Conservation (phyloP, 2,329 filamentous ascomycete species). For the Alternaria panax region DNA sequence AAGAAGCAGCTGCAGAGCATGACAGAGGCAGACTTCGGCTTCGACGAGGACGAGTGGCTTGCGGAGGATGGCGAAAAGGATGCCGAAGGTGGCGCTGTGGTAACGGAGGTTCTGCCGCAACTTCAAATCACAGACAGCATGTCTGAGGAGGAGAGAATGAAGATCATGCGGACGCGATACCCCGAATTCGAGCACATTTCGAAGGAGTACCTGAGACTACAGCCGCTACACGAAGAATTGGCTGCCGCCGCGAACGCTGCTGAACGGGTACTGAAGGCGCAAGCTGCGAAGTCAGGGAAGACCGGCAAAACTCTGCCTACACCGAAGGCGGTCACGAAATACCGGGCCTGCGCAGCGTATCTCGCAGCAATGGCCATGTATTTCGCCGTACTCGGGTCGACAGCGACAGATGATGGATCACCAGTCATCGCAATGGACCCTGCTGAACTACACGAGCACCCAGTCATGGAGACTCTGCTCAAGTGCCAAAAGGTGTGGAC, state of each 20-base stretch:
- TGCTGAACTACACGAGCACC: conserved; percentile 83
- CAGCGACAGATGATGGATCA: conserved; percentile 64
- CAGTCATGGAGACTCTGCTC: conserved; percentile 85
- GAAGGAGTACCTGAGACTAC: conserved; percentile 78
- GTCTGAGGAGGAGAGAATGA: conserved; percentile 74
- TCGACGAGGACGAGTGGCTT: conserved; percentile 88
- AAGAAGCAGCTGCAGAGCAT: conserved; percentile 90
- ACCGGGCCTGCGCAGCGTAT: conserved; percentile 84
- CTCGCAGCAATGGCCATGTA: conserved; percentile 89
- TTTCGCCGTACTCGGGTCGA: conserved; percentile 89
- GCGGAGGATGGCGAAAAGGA: conserved; percentile 59
- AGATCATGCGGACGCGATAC: conserved; percentile 80
- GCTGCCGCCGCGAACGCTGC: conserved; percentile 66
- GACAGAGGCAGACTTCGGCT: conserved; percentile 90
- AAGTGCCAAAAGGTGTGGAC: conserved; percentile 83
- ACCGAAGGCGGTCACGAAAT: conserved; percentile 65
- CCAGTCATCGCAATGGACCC: conserved; percentile 70
- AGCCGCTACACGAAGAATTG: conserved; percentile 67
- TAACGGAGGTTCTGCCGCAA: conserved; percentile 87
- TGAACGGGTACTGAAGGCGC: conserved; percentile 51
- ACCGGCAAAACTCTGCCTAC: conserved; percentile 14
- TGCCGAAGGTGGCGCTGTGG: conserved; percentile 61
- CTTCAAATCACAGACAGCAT: conserved; percentile 82
- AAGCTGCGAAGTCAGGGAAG: conserved; percentile 33
- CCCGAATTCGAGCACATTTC: conserved; percentile 90